Base-by-base conservation (phyloP, 164 flowering plant genomes). In the Magnolia changhungtana region DNA sequence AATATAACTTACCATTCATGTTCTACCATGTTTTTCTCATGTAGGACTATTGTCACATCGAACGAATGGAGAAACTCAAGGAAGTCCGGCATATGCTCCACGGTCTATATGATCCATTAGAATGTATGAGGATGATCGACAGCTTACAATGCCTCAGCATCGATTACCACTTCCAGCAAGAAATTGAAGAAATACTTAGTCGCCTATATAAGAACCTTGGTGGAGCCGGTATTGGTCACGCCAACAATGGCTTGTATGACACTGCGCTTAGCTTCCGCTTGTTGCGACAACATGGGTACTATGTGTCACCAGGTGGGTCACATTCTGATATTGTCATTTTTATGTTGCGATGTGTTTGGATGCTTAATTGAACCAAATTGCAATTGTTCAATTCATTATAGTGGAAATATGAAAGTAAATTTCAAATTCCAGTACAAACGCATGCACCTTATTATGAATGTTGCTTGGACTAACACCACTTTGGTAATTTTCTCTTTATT, bases 211-310 rank as follows among this genome's bases (percentile, higher is more conserved):
- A 3, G 16, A 71, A 63, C 31, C 27, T 55, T 63, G 37, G 21
- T 50, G 20, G 37, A 31, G 37, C 4, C 37, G 4, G 37, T 31
- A 31, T 2, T 31, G 20, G 2, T n/a, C 2, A 19, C 31, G 16
- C 58, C 19, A n/a, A 13, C 8, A 19, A 31, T 10, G 27, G 66
- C 24, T 75, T 84, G 65, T 71, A 68, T 24, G 72, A 77, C 16
- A 74, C 75, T 63, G 71, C 89, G 0, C 81, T 85, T 63, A 6
- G 69, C 51, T 87, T 87, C 69, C 72, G 87, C 11, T 69, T 87
- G 63, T 31, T 82, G 13, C 61, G 81, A 21, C 78, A 82, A 67
- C 74, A 74, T 65, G 80, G 81, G 27, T 74, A 73, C 65, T 21
- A 50, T 71, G 72, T 79, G 7, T 69, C 79, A 4, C 10, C 79